Percentiles rank a stretch among this genome's conserved stretches.
These are phyloP conservation scores for Aspergillus taichungensis DNA, from an alignment of 495 filamentous ascomycete species.

Conservation along the genomic window DNA sequence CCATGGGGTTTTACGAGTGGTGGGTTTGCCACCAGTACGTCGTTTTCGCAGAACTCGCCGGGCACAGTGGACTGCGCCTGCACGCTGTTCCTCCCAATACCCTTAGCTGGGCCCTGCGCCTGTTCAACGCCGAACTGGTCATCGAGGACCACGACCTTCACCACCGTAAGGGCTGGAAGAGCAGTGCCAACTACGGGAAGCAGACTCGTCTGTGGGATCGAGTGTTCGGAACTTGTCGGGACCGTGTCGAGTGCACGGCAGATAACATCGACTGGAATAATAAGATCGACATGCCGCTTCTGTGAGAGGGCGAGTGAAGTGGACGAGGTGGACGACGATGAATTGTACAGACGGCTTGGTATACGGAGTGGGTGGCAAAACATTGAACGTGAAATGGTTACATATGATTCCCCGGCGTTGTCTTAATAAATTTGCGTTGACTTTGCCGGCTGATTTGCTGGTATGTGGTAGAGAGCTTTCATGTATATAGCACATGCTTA, in stretches of 20 bases:
- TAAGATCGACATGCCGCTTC: slow-evolving; percentile 5
- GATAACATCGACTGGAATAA: slow-evolving; percentile 6
- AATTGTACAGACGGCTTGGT: no score
- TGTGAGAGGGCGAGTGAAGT: not conserved
- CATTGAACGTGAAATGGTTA: no score
- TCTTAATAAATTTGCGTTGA: no score
- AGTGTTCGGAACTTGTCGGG: slow-evolving; percentile 11
- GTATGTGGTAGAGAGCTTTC: no score
- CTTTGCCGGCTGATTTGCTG: no score
- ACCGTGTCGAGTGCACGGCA: slow-evolving; percentile 4
- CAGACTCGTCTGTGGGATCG: slow-evolving; percentile 13
- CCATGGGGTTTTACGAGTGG: slow-evolving; percentile 16
- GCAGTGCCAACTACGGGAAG: slow-evolving; percentile 9
- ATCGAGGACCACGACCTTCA: slow-evolving; percentile 15
- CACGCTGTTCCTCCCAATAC: slow-evolving; percentile 1
- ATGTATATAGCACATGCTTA: no score
- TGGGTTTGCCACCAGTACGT: slow-evolving; percentile 13
- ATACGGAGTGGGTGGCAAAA: no score
- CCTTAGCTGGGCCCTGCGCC: slow-evolving; percentile 5
- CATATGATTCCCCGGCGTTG: no score
- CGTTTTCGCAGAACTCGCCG: slow-evolving; percentile 10
- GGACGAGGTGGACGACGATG: no score
- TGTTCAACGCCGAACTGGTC: slow-evolving; percentile 7
- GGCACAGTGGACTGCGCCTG: slow-evolving; percentile 10
- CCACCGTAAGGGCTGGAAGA: slow-evolving; percentile 11